These are phyloP conservation scores for Megacollybia platyphylla DNA, from an alignment of 1,284 basidiomycete genomes.

Conservation along the genomic window DNA sequence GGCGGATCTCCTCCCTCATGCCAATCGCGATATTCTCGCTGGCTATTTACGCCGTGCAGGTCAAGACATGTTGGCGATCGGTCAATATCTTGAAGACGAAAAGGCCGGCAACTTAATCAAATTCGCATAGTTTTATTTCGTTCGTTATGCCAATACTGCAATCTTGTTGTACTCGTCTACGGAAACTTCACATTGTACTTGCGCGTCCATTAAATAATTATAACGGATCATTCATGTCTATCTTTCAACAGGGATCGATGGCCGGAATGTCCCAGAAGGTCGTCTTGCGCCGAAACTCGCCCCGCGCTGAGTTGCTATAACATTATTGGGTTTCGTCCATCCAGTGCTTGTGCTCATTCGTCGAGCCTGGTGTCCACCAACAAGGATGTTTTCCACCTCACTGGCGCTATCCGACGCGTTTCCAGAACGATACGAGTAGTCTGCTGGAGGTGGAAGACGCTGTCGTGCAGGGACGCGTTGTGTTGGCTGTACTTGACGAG, in stretches of 20 bases:
- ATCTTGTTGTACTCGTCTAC: neutral
- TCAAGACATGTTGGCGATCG: slow-evolving; percentile 74
- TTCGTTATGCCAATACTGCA: neutral
- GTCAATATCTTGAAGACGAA: slow-evolving; percentile 81
- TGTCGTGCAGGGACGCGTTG: slow-evolving; percentile 27
- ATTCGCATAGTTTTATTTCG: neutral
- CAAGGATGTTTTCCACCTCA: slow-evolving; percentile 55
- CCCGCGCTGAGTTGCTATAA: slow-evolving; percentile 5
- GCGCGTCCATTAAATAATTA: neutral
- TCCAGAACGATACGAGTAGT: slow-evolving; percentile 35
- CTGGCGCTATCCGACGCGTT: slow-evolving; percentile 56
- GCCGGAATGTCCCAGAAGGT: slow-evolving; percentile 8
- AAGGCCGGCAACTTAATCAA: slow-evolving; percentile 50
- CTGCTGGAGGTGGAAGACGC: slow-evolving; percentile 26
- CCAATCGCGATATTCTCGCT: slow-evolving; percentile 55
- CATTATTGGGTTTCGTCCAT: slow-evolving; percentile 13
- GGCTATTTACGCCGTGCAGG: slow-evolving; percentile 64
- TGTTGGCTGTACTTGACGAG: neutral
- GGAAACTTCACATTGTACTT: neutral
- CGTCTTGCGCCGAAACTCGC: slow-evolving; percentile 6
- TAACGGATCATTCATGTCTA: neutral
- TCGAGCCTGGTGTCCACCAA: slow-evolving; percentile 12
- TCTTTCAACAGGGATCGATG: neutral
- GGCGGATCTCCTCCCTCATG: slow-evolving; percentile 64
- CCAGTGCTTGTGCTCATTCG: slow-evolving; percentile 7